phyloP scores from a whole-genome alignment of 345 rosid species.

The Rhodamnia rubescens region DNA sequence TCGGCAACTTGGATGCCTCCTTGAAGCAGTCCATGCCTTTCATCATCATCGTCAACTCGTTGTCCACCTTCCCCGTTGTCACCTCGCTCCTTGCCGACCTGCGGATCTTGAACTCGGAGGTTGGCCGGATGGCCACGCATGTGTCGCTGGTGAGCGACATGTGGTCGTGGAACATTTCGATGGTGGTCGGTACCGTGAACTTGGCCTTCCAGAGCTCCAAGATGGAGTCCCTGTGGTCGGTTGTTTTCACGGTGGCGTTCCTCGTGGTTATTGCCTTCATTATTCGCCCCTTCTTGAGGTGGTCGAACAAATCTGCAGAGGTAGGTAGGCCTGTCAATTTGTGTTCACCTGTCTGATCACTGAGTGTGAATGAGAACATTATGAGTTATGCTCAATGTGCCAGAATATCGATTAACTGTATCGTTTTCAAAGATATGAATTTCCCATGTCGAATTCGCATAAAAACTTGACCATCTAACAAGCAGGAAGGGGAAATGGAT shows the following conservation, averaged over 20 bases:
- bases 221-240: neutral
- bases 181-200: neutral
- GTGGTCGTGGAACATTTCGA: neutral
- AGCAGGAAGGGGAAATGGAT: neutral
- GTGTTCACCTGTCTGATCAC: neutral
- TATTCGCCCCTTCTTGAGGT: neutral
- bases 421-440: neutral
- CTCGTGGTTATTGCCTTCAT: neutral
- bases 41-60: neutral
- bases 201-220: neutral
- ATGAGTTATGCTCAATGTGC: neutral
- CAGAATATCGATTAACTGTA: neutral
- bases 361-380: neutral
- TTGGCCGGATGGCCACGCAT: neutral
- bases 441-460: neutral
- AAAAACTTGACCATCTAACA: neutral
- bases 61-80: neutral
- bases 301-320: neutral
- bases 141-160: neutral
- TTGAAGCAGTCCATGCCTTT: neutral
- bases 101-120: neutral
- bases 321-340: neutral
- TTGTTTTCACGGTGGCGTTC: neutral
- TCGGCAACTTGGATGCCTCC: neutral
- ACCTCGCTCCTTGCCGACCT: neutral